Evolutionary conservation across 768 basidiomycete species (phyloP), one percentile per base, ranked within the genome.

Genomic region (Zangia roseola): DNA sequence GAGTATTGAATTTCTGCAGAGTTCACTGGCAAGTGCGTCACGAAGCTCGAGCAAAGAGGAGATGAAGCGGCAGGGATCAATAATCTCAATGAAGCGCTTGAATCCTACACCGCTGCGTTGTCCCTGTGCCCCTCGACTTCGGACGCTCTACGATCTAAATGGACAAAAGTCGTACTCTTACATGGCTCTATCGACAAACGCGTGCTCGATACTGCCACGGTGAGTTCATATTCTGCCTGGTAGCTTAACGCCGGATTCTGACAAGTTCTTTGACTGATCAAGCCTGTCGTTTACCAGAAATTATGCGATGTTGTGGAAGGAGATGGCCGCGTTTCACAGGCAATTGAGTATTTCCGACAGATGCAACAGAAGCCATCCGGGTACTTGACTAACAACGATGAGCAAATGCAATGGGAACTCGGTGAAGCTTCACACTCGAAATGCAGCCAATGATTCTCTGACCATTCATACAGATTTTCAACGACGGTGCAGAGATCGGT

Each of bases 261-360:
- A 48, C 13, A 10, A 24, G 4, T 21, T 17, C n/a, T 4, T 36
- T n/a, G 7, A 1, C 19, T 6, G n/a, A 23, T 47, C 13, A 0
- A 2, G 43, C 19, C n/a, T n/a, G n/a, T n/a, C n/a, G n/a, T n/a
- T n/a, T n/a, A n/a, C n/a, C n/a, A n/a, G n/a, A n/a, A n/a, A n/a
- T n/a, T n/a, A n/a, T n/a, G n/a, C n/a, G 43, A 45, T 5, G n/a
- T 16, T 25, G 37, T 49, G 3, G 33, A 49, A 23, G 16, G 7
- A 31, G 36, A 23, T 5, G 37, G 14, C 25, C 37, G 41, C 7
- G 10, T 33, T 12, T 6, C 17, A 4, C 28, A 55, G 23, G 47
- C 52, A 4, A 46, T 54, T n/a, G 2, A n/a, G 17, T 48, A 24
- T 30, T 49, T 55, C 14, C 43, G 24, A 21, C 43, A 25, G 16